Evolutionary conservation across 306 rosid species (phyloP).

Genomic region (Cicer bijugum): DNA sequence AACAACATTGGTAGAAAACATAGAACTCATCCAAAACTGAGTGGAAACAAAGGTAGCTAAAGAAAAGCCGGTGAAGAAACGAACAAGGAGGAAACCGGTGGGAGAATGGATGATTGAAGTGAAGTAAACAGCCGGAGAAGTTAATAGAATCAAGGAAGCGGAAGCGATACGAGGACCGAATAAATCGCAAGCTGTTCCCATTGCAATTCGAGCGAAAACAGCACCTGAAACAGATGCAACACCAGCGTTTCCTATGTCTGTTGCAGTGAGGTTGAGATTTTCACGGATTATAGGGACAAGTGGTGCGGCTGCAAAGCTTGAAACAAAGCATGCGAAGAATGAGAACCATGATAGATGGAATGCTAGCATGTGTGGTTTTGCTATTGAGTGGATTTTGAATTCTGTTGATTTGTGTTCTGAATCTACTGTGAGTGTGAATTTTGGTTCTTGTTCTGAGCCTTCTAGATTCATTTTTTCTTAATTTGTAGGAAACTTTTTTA

Average conservation of each 20-base stretch:
- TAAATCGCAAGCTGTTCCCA: conserved; percentile 90
- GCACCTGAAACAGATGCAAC: conserved; percentile 88
- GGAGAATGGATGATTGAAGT: conserved; percentile 63
- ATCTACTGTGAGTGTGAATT: conserved; percentile 71
- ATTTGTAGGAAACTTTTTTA: background rate
- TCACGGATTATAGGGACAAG: conserved; percentile 81
- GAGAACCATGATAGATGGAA: conserved; percentile 88
- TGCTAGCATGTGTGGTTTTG: conserved; percentile 88
- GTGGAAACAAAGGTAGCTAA: conserved; percentile 87
- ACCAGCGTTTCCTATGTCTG: conserved; percentile 95
- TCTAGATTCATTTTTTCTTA: conserved; percentile 53
- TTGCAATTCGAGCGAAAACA: conserved; percentile 73
- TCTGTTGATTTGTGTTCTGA: conserved; percentile 81
- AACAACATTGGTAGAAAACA: conserved; percentile 76
- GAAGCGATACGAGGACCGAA: conserved; percentile 85
- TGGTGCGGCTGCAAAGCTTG: conserved; percentile 80
- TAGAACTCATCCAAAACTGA: conserved; percentile 96
- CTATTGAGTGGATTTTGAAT: conserved; percentile 64
- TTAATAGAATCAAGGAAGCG: conserved; percentile 64
- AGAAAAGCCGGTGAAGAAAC: conserved; percentile 90
- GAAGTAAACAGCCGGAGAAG: conserved; percentile 72
- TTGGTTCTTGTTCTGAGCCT: conserved; percentile 41
- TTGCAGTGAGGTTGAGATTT: conserved; percentile 81
- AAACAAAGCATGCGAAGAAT: conserved; percentile 79
- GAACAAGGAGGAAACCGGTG: conserved; percentile 62